Conservation (phyloP, 2,329 filamentous ascomycete genomes). For the Claviceps citrina region DNA sequence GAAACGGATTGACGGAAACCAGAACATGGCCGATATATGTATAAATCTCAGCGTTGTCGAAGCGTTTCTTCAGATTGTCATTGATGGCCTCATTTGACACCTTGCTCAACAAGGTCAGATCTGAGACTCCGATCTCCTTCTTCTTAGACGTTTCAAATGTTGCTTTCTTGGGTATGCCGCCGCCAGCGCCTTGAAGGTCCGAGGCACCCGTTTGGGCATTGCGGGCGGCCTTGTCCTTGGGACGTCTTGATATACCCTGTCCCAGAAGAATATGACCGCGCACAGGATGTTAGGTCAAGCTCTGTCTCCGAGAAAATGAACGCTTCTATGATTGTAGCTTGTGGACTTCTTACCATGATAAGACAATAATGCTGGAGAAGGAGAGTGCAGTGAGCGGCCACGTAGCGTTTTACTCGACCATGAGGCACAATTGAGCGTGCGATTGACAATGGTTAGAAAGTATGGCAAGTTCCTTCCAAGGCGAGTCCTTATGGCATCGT, state of each 20-base stretch:
- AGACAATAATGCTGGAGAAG: conserved; percentile 8
- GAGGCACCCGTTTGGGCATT: conserved; percentile 25
- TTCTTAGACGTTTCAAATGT: conserved; percentile 94
- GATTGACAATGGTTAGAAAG: not conserved
- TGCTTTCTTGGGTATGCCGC: conserved; percentile 75
- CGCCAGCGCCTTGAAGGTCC: conserved; percentile 19
- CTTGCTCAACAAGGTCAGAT: conserved; percentile 93
- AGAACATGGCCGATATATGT: conserved; percentile 99
- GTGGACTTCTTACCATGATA: conserved; percentile 19
- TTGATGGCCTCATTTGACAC: conserved; percentile 99
- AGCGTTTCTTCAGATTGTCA: conserved; percentile 95
- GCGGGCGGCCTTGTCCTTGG: conserved; percentile 24
- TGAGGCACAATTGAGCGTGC: conserved; percentile 4
- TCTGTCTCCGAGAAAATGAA: conserved; percentile 1
- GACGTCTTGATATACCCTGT: conserved; percentile 26
- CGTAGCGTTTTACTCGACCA: conserved; percentile 12
- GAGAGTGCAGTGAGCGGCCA: conserved; percentile 2
- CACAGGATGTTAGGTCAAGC: conserved; percentile 1
- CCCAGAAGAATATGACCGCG: not conserved
- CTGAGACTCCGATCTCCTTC: conserved; percentile 97
- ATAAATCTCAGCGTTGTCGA: conserved; percentile 95
- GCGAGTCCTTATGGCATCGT: not conserved
- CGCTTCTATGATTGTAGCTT: conserved; percentile 2
- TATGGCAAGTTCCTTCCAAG: not conserved
- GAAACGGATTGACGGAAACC: conserved; percentile 96